Conservation (phyloP, 2,329 filamentous ascomycete species). For the Fusarium cicatricum region DNA sequence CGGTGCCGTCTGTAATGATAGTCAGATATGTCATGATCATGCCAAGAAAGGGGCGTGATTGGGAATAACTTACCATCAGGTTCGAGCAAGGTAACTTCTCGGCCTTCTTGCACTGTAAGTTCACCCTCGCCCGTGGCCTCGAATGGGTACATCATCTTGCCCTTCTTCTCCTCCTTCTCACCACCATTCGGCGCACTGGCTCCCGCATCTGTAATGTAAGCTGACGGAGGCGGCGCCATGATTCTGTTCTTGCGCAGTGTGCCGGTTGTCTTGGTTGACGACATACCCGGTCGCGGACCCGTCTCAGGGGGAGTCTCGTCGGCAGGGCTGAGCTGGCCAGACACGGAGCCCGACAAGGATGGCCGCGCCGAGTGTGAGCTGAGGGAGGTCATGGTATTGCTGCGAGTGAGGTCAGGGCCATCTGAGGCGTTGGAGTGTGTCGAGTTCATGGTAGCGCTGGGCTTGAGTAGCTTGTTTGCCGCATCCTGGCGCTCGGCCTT, state of each 20-base stretch:
- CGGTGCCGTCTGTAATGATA: slow-evolving; percentile 77
- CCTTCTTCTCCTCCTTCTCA: slow-evolving; percentile 62
- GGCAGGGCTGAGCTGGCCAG: slow-evolving; percentile 57
- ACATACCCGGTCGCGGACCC: slow-evolving; percentile 39
- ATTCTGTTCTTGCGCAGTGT: slow-evolving; percentile 71
- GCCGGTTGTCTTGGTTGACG: slow-evolving; percentile 42
- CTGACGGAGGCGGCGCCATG: slow-evolving; percentile 84
- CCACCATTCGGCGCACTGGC: slow-evolving; percentile 56
- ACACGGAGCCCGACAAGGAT: slow-evolving; percentile 72
- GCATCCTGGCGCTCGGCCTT: slow-evolving; percentile 86
- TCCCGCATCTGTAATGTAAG: slow-evolving; percentile 76
- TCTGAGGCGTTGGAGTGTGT: slow-evolving; percentile 66
- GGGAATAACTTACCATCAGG: slow-evolving; percentile 75
- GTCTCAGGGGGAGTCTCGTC: slow-evolving; percentile 54
- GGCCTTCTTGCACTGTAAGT: slow-evolving; percentile 79
- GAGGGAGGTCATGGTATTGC: slow-evolving; percentile 89
- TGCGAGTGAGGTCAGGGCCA: slow-evolving; percentile 74
- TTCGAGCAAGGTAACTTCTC: slow-evolving; percentile 80
- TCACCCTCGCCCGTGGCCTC: slow-evolving; percentile 84
- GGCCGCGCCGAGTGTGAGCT: slow-evolving; percentile 84
- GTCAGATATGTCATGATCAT: slow-evolving; percentile 16
- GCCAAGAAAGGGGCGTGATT: not conserved
- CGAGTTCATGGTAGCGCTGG: slow-evolving; percentile 50
- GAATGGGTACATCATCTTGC: slow-evolving; percentile 91
- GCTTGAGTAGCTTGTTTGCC: slow-evolving; percentile 68